Conservation (phyloP, 495 filamentous ascomycete genomes). For the Xylaria telfairii region DNA sequence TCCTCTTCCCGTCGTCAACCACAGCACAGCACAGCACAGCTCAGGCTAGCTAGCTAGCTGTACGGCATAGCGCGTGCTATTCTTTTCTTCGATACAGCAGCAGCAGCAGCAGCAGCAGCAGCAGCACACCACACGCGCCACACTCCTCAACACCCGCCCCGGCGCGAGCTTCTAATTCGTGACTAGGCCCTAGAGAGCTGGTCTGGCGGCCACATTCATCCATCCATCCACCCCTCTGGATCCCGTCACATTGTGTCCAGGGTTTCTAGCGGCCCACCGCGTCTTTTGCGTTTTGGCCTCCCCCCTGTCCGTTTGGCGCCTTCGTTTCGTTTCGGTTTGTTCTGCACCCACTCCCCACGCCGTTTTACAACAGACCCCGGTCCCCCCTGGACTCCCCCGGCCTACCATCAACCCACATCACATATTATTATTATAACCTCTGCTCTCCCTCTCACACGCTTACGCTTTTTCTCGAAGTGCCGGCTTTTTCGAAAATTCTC, state of each 20-base stretch:
- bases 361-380: slow-evolving; percentile 30
- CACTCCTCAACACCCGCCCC: slow-evolving; percentile 1
- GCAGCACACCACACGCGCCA: neutral
- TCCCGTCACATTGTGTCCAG: slow-evolving; percentile 30
- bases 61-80: slow-evolving; percentile 9
- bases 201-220: slow-evolving; percentile 18
- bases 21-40: neutral
- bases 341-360: slow-evolving; percentile 27
- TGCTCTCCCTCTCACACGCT: slow-evolving; percentile 34
- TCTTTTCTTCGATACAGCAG: slow-evolving; percentile 6
- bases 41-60: no score
- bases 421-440: slow-evolving; percentile 25
- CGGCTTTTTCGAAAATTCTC: slow-evolving; percentile 41
- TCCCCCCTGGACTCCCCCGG: slow-evolving; percentile 29
- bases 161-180: slow-evolving; percentile 4
- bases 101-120: no score
- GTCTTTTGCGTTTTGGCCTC: slow-evolving; percentile 31
- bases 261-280: slow-evolving; percentile 21
- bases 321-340: slow-evolving; percentile 26
- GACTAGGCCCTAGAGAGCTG: neutral
- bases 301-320: slow-evolving; percentile 29
- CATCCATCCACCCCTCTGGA: slow-evolving; percentile 31
- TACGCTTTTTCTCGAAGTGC: slow-evolving; percentile 39
- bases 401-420: slow-evolving; percentile 22
- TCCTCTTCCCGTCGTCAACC: neutral